A percentile compares a stretch with the other conserved stretches of the same genome.
Conservation (phyloP, 306 rosid species). For the Alnus rubra region DNA sequence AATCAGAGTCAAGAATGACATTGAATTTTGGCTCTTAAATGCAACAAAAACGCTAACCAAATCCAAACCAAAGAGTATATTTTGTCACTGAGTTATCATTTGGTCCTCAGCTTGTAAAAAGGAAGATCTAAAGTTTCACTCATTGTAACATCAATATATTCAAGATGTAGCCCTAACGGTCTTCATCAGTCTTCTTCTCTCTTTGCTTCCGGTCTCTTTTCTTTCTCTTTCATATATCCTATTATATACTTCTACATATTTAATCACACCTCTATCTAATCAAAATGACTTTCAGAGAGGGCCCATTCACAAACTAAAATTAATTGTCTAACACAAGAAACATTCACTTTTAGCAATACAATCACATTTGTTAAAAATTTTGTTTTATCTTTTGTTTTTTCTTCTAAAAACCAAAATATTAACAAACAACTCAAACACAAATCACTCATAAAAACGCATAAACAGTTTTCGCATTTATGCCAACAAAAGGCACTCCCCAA, state of each 20-base stretch:
- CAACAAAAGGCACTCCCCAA: too few relatives aligned
- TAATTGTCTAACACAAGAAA: neutral
- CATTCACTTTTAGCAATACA: neutral
- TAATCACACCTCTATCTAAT: neutral
- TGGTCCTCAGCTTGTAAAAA: neutral
- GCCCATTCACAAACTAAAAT: neutral
- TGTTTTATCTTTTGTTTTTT: too few relatives aligned
- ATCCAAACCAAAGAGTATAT: neutral
- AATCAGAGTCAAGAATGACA: neutral
- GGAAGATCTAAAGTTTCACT: neutral
- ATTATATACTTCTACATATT: neutral
- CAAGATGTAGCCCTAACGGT: too few relatives aligned
- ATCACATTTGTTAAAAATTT: too few relatives aligned
- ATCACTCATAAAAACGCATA: too few relatives aligned
- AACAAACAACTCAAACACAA: too few relatives aligned
- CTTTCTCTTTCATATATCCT: too few relatives aligned
- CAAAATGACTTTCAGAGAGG: neutral
- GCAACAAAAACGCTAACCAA: neutral
- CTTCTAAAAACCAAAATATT: too few relatives aligned
- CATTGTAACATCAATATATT: too few relatives aligned
- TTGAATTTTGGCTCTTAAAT: neutral
- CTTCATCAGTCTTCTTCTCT: too few relatives aligned
- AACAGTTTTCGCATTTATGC: too few relatives aligned
- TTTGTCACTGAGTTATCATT: neutral
- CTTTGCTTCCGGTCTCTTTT: too few relatives aligned